Base-by-base conservation (phyloP, 1,139 yeast species). In the Komagataea norvegica region DNA sequence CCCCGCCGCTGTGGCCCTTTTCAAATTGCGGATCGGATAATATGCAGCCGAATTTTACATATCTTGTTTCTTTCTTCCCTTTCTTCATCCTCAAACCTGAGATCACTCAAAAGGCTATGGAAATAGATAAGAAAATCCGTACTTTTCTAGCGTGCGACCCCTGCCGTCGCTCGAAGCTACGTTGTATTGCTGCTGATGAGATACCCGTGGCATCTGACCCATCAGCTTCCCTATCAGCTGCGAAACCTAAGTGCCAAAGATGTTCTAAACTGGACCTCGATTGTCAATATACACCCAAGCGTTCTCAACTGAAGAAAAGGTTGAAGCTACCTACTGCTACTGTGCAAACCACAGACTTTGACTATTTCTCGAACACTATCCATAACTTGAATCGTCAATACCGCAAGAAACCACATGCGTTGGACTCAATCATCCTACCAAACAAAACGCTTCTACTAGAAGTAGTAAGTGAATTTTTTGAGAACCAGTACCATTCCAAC, bases 61-160 rank as follows among this genome's bases (percentile, higher is more conserved):
- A n/a, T n/a, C n/a, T n/a, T n/a, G n/a, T n/a, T n/a, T n/a, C n/a
- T n/a, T n/a, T n/a, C n/a, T n/a, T n/a, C n/a, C n/a, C n/a, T n/a
- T n/a, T n/a, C n/a, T n/a, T n/a, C n/a, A n/a, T n/a, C n/a, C n/a
- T n/a, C n/a, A n/a, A n/a, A n/a, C n/a, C n/a, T n/a, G n/a, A n/a
- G n/a, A n/a, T n/a, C n/a, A n/a, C n/a, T n/a, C n/a, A 24, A 14
- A 8, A 14, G 8, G 17, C 17, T 7, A 7, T 16, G 14, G 29
- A 26, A 7, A 6, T 13, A 9, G 32, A 21, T n/a, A 28, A 27
- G 19, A 33, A 27, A 25, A 19, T 14, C 8, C 29, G 41, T n/a
- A 38, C 41, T 11, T 43, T 43, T 13, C 39, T 43, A 5, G 46
- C 46, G 5, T 43, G 46, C 32, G 46, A 43, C 13, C 22, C 37